Evolutionary conservation across 257 asterid genomes (phyloP).

Genomic region (Solanum megistacrolobum): DNA sequence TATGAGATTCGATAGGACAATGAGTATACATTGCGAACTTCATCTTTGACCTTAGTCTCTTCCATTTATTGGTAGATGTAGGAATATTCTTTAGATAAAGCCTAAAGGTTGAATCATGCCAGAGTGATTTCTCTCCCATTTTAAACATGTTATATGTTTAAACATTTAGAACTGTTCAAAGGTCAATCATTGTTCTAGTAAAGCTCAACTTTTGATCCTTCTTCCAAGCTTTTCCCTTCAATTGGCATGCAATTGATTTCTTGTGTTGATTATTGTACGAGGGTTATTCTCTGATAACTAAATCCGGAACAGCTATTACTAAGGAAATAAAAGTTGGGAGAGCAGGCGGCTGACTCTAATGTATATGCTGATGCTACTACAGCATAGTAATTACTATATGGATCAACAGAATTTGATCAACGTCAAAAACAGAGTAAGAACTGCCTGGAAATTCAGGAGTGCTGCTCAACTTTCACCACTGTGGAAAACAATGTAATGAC

Average conservation of each 20-base stretch:
- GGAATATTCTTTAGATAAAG: neutral
- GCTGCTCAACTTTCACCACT: neutral
- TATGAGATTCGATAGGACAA: neutral
- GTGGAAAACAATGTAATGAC: neutral
- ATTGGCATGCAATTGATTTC: neutral
- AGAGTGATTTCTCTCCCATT: neutral
- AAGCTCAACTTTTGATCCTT: neutral
- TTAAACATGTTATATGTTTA: neutral
- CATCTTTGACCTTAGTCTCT: neutral
- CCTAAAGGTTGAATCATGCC: neutral
- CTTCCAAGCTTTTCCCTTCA: neutral
- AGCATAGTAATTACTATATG: neutral
- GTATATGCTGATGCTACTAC: neutral
- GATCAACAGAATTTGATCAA: neutral
- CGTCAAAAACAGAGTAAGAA: neutral
- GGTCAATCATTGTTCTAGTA: neutral
- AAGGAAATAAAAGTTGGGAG: neutral
- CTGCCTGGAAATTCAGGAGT: neutral
- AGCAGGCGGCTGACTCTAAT: neutral
- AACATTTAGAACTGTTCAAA: neutral
- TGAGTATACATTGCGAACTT: neutral
- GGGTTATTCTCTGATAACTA: neutral
- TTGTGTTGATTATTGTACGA: neutral
- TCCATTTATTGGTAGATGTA: neutral
- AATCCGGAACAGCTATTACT: neutral